Percentiles rank a stretch among this genome's conserved stretches.
Conservation (phyloP, 106 monocot genomes). For the Acorus gramineus region DNA sequence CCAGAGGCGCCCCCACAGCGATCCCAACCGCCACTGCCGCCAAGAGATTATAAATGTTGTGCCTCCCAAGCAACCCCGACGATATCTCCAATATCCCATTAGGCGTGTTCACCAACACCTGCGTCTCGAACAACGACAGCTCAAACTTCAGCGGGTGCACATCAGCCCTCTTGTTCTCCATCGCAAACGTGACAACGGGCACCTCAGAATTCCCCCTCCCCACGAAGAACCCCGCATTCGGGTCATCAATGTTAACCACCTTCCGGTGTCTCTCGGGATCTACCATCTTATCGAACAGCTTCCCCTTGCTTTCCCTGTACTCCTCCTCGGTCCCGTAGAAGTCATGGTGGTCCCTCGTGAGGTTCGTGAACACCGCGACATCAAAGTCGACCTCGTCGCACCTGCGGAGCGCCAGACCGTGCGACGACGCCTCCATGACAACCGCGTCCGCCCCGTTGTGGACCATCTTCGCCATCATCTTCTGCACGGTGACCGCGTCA, state of each 20-base stretch:
- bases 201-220: slow-evolving; percentile 11
- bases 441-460: slow-evolving; percentile 9
- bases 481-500: slow-evolving; percentile 20
- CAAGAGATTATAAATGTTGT: slow-evolving; percentile 24
- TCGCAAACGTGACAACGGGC: slow-evolving; percentile 18
- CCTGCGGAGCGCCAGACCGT: slow-evolving; percentile 15
- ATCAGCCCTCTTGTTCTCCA: slow-evolving; percentile 22
- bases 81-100: slow-evolving; percentile 18
- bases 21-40: slow-evolving; percentile 27
- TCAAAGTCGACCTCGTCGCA: slow-evolving; percentile 21
- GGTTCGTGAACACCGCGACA: slow-evolving; percentile 18
- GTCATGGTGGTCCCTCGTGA: slow-evolving; percentile 26
- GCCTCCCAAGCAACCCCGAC: slow-evolving; percentile 22
- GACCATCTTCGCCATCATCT: slow-evolving; percentile 22
- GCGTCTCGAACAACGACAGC: slow-evolving; percentile 10
- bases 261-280: slow-evolving; percentile 16
- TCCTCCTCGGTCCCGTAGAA: slow-evolving; percentile 22
- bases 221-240: slow-evolving; percentile 12
- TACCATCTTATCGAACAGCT: slow-evolving; percentile 19
- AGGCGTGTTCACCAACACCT: slow-evolving; percentile 13
- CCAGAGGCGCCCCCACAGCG: slow-evolving; percentile 5
- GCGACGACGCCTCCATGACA: slow-evolving; percentile 27
- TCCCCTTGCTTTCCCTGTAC: slow-evolving; percentile 18
- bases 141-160: slow-evolving; percentile 14
- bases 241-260: slow-evolving; percentile 24